Conservation (phyloP, 768 basidiomycete genomes). For the Trametes meyenii region DNA sequence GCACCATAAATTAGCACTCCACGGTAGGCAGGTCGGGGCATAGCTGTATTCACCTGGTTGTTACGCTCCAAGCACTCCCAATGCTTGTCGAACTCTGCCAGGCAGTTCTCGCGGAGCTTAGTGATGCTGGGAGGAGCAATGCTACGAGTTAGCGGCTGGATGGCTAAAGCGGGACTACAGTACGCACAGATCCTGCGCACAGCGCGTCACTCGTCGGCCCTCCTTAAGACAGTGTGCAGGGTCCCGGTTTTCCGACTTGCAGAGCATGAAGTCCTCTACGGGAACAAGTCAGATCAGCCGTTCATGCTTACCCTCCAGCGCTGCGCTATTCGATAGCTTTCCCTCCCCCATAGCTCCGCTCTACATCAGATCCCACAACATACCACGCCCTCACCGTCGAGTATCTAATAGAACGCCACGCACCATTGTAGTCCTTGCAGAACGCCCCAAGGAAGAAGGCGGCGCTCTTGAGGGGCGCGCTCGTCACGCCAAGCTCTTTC, state of each 20-base stretch:
- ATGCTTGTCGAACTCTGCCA: slow-evolving; percentile 84
- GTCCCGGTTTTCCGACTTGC: slow-evolving; percentile 90
- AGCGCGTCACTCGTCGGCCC: slow-evolving; percentile 93
- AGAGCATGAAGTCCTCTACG: slow-evolving; percentile 94
- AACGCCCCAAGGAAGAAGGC: slow-evolving; percentile 96
- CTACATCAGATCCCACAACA: background rate
- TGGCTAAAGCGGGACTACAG: background rate
- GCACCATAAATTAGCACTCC: background rate
- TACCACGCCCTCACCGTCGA: background rate
- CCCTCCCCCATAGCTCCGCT: background rate
- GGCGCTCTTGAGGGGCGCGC: slow-evolving; percentile 93
- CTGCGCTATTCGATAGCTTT: background rate
- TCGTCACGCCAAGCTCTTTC: slow-evolving; percentile 85
- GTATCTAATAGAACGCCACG: slow-evolving; percentile 29
- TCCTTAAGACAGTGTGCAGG: slow-evolving; percentile 95
- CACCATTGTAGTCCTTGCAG: slow-evolving; percentile 97
- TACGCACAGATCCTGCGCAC: slow-evolving; percentile 91
- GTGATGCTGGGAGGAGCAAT: slow-evolving; percentile 66
- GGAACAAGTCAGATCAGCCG: slow-evolving; percentile 4
- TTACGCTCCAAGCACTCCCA: slow-evolving; percentile 94
- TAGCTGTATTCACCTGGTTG: slow-evolving; percentile 76
- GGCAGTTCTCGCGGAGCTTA: slow-evolving; percentile 93
- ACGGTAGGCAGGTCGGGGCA: background rate
- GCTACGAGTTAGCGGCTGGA: background rate
- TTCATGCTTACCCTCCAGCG: background rate